phyloP scores from a whole-genome alignment of 2,329 filamentous ascomycete genomes.

The Verticillium dahliae region DNA sequence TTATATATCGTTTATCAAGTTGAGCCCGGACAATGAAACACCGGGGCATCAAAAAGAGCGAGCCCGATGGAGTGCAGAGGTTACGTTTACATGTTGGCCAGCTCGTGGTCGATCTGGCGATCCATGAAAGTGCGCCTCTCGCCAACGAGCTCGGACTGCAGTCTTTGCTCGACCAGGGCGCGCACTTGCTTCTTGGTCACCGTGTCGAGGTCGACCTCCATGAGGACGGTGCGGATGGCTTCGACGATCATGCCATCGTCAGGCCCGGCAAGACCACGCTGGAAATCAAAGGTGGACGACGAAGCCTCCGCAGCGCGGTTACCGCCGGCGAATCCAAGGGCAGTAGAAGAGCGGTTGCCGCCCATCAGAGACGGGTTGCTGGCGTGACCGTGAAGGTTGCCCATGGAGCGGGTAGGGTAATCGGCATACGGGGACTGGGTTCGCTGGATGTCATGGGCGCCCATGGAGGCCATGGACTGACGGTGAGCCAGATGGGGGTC shows the following conservation, averaged over 20 bases:
- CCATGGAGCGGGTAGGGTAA: constrained; percentile 47
- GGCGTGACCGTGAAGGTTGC: constrained; percentile 44
- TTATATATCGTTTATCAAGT: background rate
- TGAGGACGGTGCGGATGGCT: constrained; percentile 74
- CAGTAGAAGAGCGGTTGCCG: constrained; percentile 33
- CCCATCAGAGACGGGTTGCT: constrained; percentile 35
- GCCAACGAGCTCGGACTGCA: constrained; percentile 82
- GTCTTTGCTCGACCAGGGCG: constrained; percentile 83
- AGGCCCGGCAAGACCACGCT: constrained; percentile 55
- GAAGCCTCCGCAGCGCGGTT: constrained; percentile 39
- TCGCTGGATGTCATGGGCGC: constrained; percentile 37
- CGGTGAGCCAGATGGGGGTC: constrained; percentile 53
- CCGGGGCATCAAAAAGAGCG: background rate
- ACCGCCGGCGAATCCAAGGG: constrained; percentile 41
- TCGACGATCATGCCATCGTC: constrained; percentile 77
- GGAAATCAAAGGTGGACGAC: constrained; percentile 53
- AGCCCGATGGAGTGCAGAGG: background rate
- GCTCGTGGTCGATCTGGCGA: constrained; percentile 83
- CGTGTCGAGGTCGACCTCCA: constrained; percentile 89
- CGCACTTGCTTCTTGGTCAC: constrained; percentile 97
- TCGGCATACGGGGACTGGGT: constrained; percentile 55
- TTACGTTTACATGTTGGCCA: constrained; percentile 79
- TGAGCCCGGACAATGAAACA: background rate
- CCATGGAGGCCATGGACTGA: constrained; percentile 67
- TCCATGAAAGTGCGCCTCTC: constrained; percentile 88